Evolutionary conservation across 2,329 filamentous ascomycete species (phyloP), one percentile per base, ranked within the genome.

Genomic region (Elsinoe arachidis): DNA sequence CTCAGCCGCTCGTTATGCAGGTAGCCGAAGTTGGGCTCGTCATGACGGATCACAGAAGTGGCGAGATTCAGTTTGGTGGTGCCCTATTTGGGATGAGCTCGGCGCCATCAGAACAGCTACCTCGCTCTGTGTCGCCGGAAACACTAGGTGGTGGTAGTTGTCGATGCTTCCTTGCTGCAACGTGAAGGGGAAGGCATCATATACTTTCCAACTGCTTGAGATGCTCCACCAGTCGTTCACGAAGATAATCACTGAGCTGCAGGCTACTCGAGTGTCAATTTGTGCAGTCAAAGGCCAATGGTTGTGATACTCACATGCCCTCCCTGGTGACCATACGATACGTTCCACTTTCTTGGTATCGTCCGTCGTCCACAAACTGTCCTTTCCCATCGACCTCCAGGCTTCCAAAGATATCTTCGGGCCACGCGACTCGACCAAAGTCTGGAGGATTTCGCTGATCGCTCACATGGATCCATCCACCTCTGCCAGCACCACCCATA

Each of bases 381-480:
- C 82, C 82, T 15, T 75, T 61, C 0, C 73, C 74, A 68, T 84
- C 81, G 3, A 85, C 78, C 67, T 85, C 82, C 21, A 85, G 65
- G 62, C 81, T 84, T 12, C 82, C 82, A 65, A 85, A 81, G 52
- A 85, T 85, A 69, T 85, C 82, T 66, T 85, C 82, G 0, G 82
- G 82, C 78, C 78, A 83, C 54, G 82, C 79, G 60, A 84, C 83
- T n/a, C 82, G 68, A 1, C 82, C 82, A 68, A 76, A 85, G 59
- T 85, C 82, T 2, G 82, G 82, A 35, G 82, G 80, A 60, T 80
- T 77, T 59, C 82, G 71, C 64, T 69, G 68, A 64, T 85, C 82
- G 37, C 78, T 82, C n/a, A 85, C 74, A 65, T 85, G 82, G 39
- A 85, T 80, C 71, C 78, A 84, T 1, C 82, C 82, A 17, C 82